Conservation (phyloP, 495 filamentous ascomycete species). For the Pyrenula massariospora region DNA sequence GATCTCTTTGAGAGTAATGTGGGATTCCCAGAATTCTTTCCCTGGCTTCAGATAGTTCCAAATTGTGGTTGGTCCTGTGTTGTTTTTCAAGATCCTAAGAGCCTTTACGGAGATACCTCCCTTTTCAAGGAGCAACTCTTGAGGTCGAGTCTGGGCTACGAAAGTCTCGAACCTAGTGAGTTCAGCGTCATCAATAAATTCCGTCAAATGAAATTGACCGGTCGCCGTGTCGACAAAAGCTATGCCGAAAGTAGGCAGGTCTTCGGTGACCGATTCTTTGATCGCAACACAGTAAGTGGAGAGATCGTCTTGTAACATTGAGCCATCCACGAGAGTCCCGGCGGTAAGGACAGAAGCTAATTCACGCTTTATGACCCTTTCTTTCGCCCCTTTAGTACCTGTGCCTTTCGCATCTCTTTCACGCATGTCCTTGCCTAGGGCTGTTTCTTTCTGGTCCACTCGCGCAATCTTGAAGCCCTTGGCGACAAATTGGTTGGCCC, state of each 20-base stretch:
- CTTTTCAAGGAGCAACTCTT: constrained; percentile 87
- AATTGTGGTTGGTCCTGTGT: constrained; percentile 81
- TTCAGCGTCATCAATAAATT: constrained; percentile 86
- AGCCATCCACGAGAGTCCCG: constrained; percentile 87
- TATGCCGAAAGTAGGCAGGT: constrained; percentile 75
- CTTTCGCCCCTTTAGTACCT: constrained; percentile 46
- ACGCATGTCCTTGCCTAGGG: constrained; percentile 94
- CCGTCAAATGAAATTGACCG: constrained; percentile 84
- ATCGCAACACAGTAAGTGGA: constrained; percentile 94
- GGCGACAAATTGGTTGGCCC: constrained; percentile 90
- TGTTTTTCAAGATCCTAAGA: constrained; percentile 92
- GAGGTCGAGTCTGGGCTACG: constrained; percentile 83
- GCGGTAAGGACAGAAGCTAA: constrained; percentile 81
- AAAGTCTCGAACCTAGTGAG: constrained; percentile 98
- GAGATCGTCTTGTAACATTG: constrained; percentile 97
- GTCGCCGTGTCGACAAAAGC: constrained; percentile 94
- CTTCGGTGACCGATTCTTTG: constrained; percentile 72
- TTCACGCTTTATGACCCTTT: constrained; percentile 89
- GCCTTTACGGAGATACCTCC: constrained; percentile 70
- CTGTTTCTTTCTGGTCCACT: constrained; percentile 93
- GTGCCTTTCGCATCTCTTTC: constrained; percentile 56
- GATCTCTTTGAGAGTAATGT: constrained; percentile 70
- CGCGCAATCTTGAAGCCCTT: constrained; percentile 94
- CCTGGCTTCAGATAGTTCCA: constrained; percentile 87
- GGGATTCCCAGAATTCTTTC: constrained; percentile 87